phyloP scores from a whole-genome alignment of 2,329 filamentous ascomycete species.

The Epichloe bromicola region DNA sequence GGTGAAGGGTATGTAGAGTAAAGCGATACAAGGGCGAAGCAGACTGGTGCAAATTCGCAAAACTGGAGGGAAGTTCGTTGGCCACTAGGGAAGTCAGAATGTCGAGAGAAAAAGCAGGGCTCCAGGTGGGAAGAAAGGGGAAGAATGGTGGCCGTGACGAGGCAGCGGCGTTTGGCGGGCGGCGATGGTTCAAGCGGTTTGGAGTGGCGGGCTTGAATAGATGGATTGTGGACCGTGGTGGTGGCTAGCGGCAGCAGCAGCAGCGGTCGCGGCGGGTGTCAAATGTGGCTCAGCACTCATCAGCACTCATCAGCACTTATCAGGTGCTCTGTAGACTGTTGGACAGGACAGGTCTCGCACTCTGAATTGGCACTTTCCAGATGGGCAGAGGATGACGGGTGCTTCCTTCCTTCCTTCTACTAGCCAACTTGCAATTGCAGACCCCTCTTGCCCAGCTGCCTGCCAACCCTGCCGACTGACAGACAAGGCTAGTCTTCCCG shows the following conservation, averaged over 20 bases:
- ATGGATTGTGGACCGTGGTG: too few relatives aligned
- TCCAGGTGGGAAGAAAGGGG: slow-evolving; percentile 3
- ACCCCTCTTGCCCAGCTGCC: background rate
- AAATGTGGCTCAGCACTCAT: too few relatives aligned
- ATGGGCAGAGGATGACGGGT: background rate
- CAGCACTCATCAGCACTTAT: background rate
- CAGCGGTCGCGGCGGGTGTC: background rate
- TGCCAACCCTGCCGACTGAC: background rate
- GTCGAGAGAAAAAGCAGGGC: slow-evolving; percentile 1
- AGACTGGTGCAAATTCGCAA: background rate
- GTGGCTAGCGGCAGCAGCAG: background rate
- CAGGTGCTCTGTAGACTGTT: background rate
- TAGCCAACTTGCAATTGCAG: background rate
- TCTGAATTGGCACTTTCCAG: background rate
- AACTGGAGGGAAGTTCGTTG: background rate
- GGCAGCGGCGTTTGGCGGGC: slow-evolving; percentile 5
- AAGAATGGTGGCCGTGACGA: slow-evolving; percentile 4
- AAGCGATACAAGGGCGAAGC: background rate
- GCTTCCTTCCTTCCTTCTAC: background rate
- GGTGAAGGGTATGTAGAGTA: slow-evolving; percentile 1
- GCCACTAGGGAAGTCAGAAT: background rate
- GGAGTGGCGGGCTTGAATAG: background rate
- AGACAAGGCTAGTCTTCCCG: too few relatives aligned
- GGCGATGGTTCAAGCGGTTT: slow-evolving; percentile 4
- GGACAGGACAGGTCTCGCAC: background rate